Conservation (phyloP, 768 basidiomycete genomes). For the Chalciporus piperatus region DNA sequence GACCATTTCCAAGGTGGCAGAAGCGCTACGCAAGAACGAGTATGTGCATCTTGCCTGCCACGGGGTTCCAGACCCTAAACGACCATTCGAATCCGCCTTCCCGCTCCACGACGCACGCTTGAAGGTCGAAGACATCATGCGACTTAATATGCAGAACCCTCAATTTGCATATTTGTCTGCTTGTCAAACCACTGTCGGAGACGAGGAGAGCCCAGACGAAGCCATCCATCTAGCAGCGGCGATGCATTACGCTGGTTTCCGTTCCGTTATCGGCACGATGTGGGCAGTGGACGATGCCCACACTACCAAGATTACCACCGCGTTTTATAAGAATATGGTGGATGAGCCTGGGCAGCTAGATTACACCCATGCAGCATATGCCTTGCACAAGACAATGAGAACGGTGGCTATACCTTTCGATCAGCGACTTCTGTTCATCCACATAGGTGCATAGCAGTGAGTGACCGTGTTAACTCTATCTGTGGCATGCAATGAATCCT, state of each 20-base stretch:
- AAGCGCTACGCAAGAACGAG: not conserved
- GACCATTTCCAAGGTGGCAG: not conserved
- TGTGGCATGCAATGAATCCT: too few species aligned
- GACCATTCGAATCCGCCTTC: conserved; percentile 18
- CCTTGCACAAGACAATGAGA: conserved; percentile 6
- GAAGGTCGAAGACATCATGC: conserved; percentile 8
- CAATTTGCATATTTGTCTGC: conserved; percentile 20
- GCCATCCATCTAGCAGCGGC: conserved; percentile 25
- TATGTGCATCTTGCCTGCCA: conserved; percentile 28
- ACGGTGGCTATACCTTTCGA: conserved; percentile 5
- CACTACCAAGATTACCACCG: not conserved
- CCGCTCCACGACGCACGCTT: conserved; percentile 1
- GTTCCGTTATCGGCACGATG: too few species aligned
- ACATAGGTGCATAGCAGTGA: conserved; percentile 8
- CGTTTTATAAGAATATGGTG: conserved; percentile 8
- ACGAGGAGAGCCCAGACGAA: too few species aligned
- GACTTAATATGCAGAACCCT: conserved; percentile 1
- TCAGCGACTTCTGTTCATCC: conserved; percentile 10
- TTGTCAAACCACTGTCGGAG: too few species aligned
- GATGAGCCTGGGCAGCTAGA: not conserved
- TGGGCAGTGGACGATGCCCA: too few species aligned
- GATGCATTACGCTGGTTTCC: too few species aligned
- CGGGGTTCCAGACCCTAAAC: conserved; percentile 4
- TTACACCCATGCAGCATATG: conserved; percentile 6
- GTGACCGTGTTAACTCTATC: too few species aligned